phyloP scores from a whole-genome alignment of 352 stramenopile genomes.

The Phytophthora foliorum region DNA sequence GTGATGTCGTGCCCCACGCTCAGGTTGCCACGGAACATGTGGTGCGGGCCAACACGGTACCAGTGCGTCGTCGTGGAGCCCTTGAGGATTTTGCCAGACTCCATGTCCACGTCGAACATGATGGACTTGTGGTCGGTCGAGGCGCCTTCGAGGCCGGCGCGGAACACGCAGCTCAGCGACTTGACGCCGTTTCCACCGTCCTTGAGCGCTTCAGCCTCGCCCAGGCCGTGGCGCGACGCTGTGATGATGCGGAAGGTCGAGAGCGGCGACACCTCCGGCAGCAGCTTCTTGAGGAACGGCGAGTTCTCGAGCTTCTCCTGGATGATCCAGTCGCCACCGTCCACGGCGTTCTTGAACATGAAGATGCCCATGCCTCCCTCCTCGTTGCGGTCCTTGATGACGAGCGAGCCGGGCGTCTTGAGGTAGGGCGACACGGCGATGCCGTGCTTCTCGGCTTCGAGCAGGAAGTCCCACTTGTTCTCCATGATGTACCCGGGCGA shows the following conservation, averaged over 20 bases:
- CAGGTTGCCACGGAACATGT: constrained; percentile 80
- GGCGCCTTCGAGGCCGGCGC: constrained; percentile 73
- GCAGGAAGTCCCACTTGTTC: constrained; percentile 99
- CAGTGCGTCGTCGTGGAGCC: constrained; percentile 98
- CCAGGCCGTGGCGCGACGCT: constrained; percentile 83
- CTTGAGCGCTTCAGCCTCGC: constrained; percentile 53
- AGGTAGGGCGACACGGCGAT: constrained; percentile 97
- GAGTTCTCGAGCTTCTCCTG: constrained; percentile 97
- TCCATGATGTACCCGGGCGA: constrained; percentile 96
- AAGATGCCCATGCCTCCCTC: constrained; percentile 98
- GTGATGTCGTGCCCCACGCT: constrained; percentile 89
- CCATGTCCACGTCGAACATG: constrained; percentile 98
- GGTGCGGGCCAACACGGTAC: constrained; percentile 90
- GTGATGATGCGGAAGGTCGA: constrained; percentile 99
- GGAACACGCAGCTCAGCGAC: constrained; percentile 86
- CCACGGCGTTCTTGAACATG: constrained; percentile 97
- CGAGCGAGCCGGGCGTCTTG: constrained; percentile 88
- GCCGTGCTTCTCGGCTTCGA: constrained; percentile 89
- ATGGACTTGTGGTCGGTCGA: constrained; percentile 98
- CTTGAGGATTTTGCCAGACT: constrained; percentile 93
- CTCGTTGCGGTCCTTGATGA: constrained; percentile 98
- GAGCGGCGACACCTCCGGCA: constrained; percentile 95
- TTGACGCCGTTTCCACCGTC: constrained; percentile 72
- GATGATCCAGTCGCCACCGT: constrained; percentile 96
- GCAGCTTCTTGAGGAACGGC: constrained; percentile 91